These are phyloP conservation scores for Entomortierella lignicola DNA, from an alignment of 192 early-diverging fungal genomes.

Conservation along the genomic window DNA sequence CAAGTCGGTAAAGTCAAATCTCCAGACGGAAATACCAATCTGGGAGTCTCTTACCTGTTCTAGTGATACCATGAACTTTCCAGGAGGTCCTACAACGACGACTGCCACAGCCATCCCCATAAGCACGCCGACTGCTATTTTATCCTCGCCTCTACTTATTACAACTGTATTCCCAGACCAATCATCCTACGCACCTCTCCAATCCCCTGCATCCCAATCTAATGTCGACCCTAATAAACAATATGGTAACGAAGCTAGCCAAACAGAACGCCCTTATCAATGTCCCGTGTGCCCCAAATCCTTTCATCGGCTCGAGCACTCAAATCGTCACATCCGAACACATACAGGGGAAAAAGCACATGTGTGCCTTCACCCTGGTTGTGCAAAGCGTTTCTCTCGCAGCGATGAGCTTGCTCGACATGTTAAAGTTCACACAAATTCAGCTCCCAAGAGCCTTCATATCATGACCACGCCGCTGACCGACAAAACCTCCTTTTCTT, in stretches of 20 bases:
- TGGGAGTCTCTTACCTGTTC: neutral
- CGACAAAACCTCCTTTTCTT: neutral
- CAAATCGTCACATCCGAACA: constrained; percentile 79
- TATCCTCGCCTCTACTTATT: neutral
- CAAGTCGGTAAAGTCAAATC: neutral
- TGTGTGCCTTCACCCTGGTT: constrained; percentile 75
- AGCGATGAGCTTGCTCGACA: constrained; percentile 84
- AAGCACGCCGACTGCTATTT: neutral
- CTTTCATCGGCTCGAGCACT: constrained; percentile 79
- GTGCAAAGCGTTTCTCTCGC: constrained; percentile 78
- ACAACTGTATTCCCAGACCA: neutral
- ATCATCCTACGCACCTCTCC: neutral
- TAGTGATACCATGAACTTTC: neutral
- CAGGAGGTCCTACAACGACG: neutral
- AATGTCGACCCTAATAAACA: neutral
- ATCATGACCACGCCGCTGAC: constrained; percentile 4
- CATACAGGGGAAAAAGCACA: constrained; percentile 87
- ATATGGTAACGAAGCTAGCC: neutral
- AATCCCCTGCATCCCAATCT: neutral
- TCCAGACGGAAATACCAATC: neutral
- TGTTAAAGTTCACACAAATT: constrained; percentile 60
- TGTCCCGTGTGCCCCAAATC: constrained; percentile 77
- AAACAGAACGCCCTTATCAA: constrained; percentile 65
- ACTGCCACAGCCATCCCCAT: neutral
- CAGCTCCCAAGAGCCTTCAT: constrained; percentile 10